These are phyloP conservation scores for Vigna unguiculata DNA, from an alignment of 306 rosid species.

Conservation along the genomic window DNA sequence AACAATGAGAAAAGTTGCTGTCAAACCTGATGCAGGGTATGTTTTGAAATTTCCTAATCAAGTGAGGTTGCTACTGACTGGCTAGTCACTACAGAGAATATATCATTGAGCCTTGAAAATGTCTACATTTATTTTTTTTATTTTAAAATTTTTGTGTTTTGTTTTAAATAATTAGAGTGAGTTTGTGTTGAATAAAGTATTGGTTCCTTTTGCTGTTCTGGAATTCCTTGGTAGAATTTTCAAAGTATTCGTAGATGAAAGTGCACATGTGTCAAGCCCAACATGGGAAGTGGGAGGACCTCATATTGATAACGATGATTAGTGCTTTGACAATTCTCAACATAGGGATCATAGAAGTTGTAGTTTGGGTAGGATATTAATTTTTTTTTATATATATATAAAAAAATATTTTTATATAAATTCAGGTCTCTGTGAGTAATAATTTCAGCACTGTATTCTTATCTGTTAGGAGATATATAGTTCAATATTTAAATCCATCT, in stretches of 20 bases:
- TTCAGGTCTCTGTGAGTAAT: background rate
- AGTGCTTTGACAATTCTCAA: slow-evolving; percentile 33
- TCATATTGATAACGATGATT: slow-evolving; percentile 1
- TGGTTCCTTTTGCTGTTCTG: background rate
- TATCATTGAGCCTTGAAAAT: background rate
- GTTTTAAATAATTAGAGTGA: background rate
- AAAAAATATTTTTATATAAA: background rate
- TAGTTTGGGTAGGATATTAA: background rate
- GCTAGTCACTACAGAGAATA: background rate
- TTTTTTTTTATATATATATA: background rate
- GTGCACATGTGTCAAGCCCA: slow-evolving; percentile 31
- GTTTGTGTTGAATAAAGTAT: background rate
- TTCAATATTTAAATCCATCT: background rate
- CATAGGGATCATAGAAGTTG: background rate
- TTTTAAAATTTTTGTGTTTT: too few species aligned
- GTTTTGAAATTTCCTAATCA: background rate
- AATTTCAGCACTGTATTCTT: background rate
- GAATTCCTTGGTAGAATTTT: slow-evolving; percentile 12
- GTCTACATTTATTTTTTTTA: background rate
- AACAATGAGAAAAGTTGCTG: background rate
- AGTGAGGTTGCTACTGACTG: too few species aligned
- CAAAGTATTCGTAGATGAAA: background rate
- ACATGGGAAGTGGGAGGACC: slow-evolving; percentile 42
- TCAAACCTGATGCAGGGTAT: background rate
- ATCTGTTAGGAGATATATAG: background rate